Evolutionary conservation across 2,329 filamentous ascomycete genomes (phyloP).

Genomic region (Macrophomina phaseolina): DNA sequence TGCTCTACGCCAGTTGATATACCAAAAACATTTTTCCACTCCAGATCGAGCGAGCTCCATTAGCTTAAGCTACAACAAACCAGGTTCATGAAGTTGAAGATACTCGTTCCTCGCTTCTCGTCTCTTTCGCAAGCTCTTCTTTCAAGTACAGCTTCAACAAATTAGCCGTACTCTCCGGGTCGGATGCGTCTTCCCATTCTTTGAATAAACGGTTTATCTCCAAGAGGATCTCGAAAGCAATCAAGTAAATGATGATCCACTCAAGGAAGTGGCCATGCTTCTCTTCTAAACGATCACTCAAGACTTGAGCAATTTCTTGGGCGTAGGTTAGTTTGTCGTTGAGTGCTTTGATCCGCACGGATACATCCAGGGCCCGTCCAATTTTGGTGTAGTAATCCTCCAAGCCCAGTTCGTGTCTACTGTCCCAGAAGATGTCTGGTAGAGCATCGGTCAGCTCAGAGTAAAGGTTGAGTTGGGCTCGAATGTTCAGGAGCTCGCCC

Average conservation of each 20-base stretch:
- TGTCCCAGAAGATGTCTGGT: constrained; percentile 97
- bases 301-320: constrained; percentile 87
- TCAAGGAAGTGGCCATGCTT: constrained; percentile 87
- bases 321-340: constrained; percentile 99
- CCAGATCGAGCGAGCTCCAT: background rate
- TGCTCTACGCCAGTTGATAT: constrained; percentile 5
- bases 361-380: constrained; percentile 86
- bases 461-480: constrained; percentile 94
- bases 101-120: background rate
- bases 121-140: constrained; percentile 17
- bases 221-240: constrained; percentile 89
- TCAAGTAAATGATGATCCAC: constrained; percentile 94
- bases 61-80: background rate
- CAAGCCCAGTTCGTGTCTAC: constrained; percentile 81
- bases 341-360: constrained; percentile 84
- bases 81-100: background rate
- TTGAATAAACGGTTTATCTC: constrained; percentile 77
- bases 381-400: constrained; percentile 97
- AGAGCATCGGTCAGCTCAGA: constrained; percentile 94
- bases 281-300: constrained; percentile 87
- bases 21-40: background rate
- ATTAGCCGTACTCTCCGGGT: constrained; percentile 48
- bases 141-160: constrained; percentile 43
- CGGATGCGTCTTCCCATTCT: constrained; percentile 58
- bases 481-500: constrained; percentile 84